Percentiles rank a stretch among this genome's conserved stretches.
Evolutionary conservation across 1,139 yeast species (phyloP).

Genomic region (Yamadazyma epiphylla): DNA sequence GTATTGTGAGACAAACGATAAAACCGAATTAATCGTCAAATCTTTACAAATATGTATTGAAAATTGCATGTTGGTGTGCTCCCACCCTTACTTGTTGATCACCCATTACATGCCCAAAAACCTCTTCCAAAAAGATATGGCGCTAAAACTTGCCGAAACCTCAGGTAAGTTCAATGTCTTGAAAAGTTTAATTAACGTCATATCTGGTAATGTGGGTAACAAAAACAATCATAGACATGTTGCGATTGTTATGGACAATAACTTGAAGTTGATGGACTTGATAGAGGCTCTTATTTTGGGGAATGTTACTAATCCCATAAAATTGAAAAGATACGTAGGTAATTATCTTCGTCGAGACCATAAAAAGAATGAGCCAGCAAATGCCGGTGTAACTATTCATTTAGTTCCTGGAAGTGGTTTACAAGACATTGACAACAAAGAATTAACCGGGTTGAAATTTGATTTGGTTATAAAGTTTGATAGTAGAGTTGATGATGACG

Average conservation of each 20-base stretch:
- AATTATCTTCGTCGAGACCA: conserved; percentile 36
- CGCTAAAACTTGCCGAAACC: conserved; percentile 69
- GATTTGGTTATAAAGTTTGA: conserved; percentile 72
- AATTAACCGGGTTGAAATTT: conserved; percentile 32
- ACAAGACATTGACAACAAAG: conserved; percentile 28
- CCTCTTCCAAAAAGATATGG: conserved; percentile 71
- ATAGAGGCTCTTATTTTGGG: conserved; percentile 76
- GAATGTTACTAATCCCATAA: conserved; percentile 49
- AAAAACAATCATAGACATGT: conserved; percentile 37
- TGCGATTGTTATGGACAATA: conserved; percentile 37
- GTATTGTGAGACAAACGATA: conserved; percentile 68
- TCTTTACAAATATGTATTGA: conserved; percentile 68
- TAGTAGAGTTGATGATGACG: conserved; percentile 47
- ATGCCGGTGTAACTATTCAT: conserved; percentile 28
- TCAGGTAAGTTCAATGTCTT: conserved; percentile 82
- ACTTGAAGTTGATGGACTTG: conserved; percentile 58
- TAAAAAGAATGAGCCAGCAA: conserved; percentile 20
- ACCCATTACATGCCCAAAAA: conserved; percentile 86
- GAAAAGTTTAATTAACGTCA: conserved; percentile 51
- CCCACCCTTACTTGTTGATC: conserved; percentile 85
- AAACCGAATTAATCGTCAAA: conserved; percentile 58
- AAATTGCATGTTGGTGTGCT: conserved; percentile 74
- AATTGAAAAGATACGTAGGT: conserved; percentile 63
- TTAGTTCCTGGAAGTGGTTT: conserved; percentile 37
- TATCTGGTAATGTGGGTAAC: conserved; percentile 19